These are phyloP conservation scores for Aphanomyces stellatus DNA, from an alignment of 352 stramenopile species.

Conservation along the genomic window DNA sequence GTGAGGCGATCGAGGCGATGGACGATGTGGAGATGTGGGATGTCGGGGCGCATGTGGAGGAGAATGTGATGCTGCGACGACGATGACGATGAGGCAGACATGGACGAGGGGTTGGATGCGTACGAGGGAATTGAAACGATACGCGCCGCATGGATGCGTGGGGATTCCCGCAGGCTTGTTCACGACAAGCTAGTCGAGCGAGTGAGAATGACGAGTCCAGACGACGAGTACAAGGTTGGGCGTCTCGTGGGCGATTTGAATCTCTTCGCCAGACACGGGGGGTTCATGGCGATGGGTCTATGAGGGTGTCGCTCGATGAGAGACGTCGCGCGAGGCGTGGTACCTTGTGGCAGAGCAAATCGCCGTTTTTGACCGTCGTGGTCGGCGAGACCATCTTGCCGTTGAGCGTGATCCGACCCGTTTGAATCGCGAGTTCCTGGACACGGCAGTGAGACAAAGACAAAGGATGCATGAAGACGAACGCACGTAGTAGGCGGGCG, in stretches of 20 bases:
- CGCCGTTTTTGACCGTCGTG: constrained; percentile 86
- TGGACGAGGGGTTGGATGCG: constrained; percentile 25
- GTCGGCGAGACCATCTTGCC: constrained; percentile 57
- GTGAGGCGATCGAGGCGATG: constrained; percentile 96
- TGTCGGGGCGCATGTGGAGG: constrained; percentile 52
- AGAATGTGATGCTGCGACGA: constrained; percentile 49
- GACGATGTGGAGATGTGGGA: constrained; percentile 79
- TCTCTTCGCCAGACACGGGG: constrained; percentile 78
- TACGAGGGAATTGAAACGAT: constrained; percentile 91
- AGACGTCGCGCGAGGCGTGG: neutral
- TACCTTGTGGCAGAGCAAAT: constrained; percentile 91
- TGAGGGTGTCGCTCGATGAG: neutral
- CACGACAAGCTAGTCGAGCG: constrained; percentile 54
- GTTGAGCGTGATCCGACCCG: constrained; percentile 92
- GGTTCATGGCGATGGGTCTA: constrained; percentile 95
- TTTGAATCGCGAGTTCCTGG: constrained; percentile 88
- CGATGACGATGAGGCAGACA: neutral
- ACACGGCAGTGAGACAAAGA: neutral
- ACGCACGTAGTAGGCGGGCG: constrained; percentile 78
- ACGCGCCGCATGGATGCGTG: constrained; percentile 92
- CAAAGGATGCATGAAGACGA: neutral
- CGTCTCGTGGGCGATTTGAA: constrained; percentile 72
- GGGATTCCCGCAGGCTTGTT: constrained; percentile 89
- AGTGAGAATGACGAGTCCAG: neutral
- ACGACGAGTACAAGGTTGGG: constrained; percentile 51